These are phyloP conservation scores for Carallia brachiata DNA, from an alignment of 345 rosid genomes.

Conservation along the genomic window DNA sequence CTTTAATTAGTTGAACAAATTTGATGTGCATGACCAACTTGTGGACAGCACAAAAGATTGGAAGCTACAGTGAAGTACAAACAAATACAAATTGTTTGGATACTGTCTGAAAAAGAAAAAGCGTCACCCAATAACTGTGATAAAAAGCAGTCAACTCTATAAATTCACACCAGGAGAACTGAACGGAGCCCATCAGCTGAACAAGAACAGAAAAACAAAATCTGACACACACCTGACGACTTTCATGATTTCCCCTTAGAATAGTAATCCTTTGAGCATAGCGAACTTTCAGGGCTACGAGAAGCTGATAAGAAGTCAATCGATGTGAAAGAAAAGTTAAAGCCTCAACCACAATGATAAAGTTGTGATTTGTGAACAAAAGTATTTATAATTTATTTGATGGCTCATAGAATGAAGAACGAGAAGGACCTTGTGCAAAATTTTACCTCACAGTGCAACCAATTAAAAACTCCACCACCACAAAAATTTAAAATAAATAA, in stretches of 20 bases:
- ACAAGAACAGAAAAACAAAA: not conserved
- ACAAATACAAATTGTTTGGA: too few relatives aligned
- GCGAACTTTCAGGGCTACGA: constrained; percentile 86
- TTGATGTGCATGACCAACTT: not conserved
- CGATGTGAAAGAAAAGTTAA: not conserved
- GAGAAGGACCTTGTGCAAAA: too few relatives aligned
- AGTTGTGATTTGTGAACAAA: not conserved
- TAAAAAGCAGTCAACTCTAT: not conserved
- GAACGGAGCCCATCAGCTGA: not conserved
- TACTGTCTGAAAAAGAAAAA: not conserved
- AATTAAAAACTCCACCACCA: too few relatives aligned
- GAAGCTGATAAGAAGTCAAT: constrained; percentile 42
- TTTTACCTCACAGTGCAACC: too few relatives aligned
- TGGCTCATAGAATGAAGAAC: too few relatives aligned
- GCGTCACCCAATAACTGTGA: not conserved
- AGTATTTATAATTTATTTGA: not conserved
- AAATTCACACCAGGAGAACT: not conserved
- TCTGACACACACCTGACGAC: constrained; percentile 74
- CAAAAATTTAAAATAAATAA: too few relatives aligned
- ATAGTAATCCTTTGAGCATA: constrained; percentile 88
- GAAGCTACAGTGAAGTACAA: not conserved
- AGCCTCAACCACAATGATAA: not conserved
- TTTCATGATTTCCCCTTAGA: constrained; percentile 96
- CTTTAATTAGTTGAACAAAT: constrained; percentile 9
- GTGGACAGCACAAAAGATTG: not conserved